These are phyloP conservation scores for Fusarium zealandicum DNA, from an alignment of 2,329 filamentous ascomycete genomes.

Conservation along the genomic window DNA sequence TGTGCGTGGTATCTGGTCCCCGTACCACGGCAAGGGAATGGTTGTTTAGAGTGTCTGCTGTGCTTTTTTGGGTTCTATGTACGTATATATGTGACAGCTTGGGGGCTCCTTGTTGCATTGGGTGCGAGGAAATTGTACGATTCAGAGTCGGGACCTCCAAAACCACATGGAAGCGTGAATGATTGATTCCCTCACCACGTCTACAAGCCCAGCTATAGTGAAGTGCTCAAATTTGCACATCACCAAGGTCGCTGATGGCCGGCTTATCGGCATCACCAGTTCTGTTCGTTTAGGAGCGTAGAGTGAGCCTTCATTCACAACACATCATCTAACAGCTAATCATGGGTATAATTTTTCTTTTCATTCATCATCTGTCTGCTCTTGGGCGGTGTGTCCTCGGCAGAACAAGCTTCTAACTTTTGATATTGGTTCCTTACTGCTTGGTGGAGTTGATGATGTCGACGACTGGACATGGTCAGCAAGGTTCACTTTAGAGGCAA, in stretches of 20 bases:
- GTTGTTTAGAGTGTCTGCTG: slow-evolving; percentile 51
- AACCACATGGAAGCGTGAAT: slow-evolving; percentile 21
- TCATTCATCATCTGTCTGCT: slow-evolving; percentile 36
- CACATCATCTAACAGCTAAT: not conserved
- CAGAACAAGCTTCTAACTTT: slow-evolving; percentile 25
- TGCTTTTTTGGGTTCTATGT: slow-evolving; percentile 24
- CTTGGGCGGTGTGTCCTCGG: slow-evolving; percentile 10
- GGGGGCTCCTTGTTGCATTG: slow-evolving; percentile 39
- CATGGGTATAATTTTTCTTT: slow-evolving; percentile 37
- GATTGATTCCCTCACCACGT: slow-evolving; percentile 13
- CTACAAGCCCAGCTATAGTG: not conserved
- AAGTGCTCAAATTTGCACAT: too few relatives aligned
- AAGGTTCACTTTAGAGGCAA: not conserved
- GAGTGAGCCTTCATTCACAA: not conserved
- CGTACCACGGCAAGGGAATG: slow-evolving; percentile 69
- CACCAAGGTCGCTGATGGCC: too few relatives aligned
- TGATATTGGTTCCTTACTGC: slow-evolving; percentile 49
- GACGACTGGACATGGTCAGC: slow-evolving; percentile 52
- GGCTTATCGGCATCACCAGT: too few relatives aligned
- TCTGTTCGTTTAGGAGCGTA: too few relatives aligned
- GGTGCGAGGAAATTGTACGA: slow-evolving; percentile 41
- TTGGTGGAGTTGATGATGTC: slow-evolving; percentile 66
- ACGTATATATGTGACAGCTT: slow-evolving; percentile 42
- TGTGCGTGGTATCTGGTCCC: slow-evolving; percentile 75
- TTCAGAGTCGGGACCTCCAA: slow-evolving; percentile 37